phyloP scores from a whole-genome alignment of 169 alveolate genomes.

The Eimeria praecox region DNA sequence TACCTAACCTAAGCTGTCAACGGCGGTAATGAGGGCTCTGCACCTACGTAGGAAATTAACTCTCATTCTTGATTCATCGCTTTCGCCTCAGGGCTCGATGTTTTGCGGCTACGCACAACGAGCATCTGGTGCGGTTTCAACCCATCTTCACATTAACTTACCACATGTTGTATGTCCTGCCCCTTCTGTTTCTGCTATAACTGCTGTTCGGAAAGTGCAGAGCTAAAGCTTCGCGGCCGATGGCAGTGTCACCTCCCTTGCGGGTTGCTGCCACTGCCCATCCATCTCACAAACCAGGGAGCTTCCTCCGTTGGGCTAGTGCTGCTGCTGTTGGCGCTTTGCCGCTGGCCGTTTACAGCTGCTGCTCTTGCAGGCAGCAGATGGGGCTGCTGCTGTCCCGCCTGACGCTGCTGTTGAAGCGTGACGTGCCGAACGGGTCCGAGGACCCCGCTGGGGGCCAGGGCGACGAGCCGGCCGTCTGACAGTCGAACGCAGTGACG shows the following conservation, averaged over 20 bases:
- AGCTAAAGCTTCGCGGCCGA: slow-evolving; percentile 7
- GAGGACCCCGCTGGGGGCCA: slow-evolving; percentile 50
- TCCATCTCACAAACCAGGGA: slow-evolving; percentile 51
- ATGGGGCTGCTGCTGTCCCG: slow-evolving; percentile 21
- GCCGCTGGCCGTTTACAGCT: slow-evolving; percentile 31
- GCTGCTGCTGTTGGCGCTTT: slow-evolving; percentile 20
- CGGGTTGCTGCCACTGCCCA: slow-evolving; percentile 70
- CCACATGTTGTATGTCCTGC: neutral
- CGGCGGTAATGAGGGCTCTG: slow-evolving; percentile 3
- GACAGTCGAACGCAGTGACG: slow-evolving; percentile 40
- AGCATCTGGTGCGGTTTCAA: neutral
- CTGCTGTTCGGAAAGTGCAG: neutral
- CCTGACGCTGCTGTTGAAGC: slow-evolving; percentile 6
- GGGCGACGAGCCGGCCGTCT: slow-evolving; percentile 59
- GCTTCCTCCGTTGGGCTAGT: slow-evolving; percentile 10
- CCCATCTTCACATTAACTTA: neutral
- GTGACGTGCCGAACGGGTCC: slow-evolving; percentile 55
- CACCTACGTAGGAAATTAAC: neutral
- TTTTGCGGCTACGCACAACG: neutral
- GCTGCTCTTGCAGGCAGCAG: slow-evolving; percentile 30
- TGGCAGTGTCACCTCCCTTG: slow-evolving; percentile 36
- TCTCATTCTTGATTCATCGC: neutral
- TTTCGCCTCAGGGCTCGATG: slow-evolving; percentile 22
- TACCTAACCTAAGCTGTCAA: slow-evolving; percentile 14
- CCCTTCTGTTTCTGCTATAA: neutral